Conservation (phyloP, 208 protist genomes). For the Acanthamoeba divionensis region DNA sequence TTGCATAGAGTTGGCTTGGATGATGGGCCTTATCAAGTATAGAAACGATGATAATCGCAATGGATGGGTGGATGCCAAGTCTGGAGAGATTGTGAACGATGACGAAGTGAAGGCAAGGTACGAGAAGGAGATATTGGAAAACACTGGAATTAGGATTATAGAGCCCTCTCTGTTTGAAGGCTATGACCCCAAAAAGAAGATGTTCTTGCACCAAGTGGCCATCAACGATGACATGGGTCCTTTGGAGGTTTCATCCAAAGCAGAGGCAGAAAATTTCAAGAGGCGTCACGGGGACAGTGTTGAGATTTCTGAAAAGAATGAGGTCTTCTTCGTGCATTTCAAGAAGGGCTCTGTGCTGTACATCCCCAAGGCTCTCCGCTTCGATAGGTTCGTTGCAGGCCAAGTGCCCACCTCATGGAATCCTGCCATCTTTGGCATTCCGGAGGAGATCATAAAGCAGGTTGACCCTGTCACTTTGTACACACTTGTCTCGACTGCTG, state of each 20-base stretch:
- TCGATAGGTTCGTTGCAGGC: slow-evolving; percentile 78
- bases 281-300: slow-evolving; percentile 75
- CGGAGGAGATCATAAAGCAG: slow-evolving; percentile 70
- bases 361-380: slow-evolving; percentile 79
- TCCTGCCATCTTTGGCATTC: slow-evolving; percentile 58
- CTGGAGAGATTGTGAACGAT: slow-evolving; percentile 66
- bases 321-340: slow-evolving; percentile 67
- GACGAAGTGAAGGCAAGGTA: slow-evolving; percentile 61
- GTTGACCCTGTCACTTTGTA: slow-evolving; percentile 82
- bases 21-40: slow-evolving; percentile 83
- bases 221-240: slow-evolving; percentile 76
- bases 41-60: slow-evolving; percentile 15
- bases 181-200: slow-evolving; percentile 79
- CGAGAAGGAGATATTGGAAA: slow-evolving; percentile 39
- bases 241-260: slow-evolving; percentile 72
- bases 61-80: slow-evolving; percentile 79
- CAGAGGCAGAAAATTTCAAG: slow-evolving; percentile 76
- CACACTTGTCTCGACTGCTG: slow-evolving; percentile 76
- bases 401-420: slow-evolving; percentile 75
- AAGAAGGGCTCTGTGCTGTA: slow-evolving; percentile 77
- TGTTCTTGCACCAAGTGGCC: slow-evolving; percentile 77
- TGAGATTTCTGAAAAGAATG: slow-evolving; percentile 58
- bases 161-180: slow-evolving; percentile 81
- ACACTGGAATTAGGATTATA: slow-evolving; percentile 75
- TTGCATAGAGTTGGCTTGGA: slow-evolving; percentile 81